Evolutionary conservation across 2,329 filamentous ascomycete genomes (phyloP).

Genomic region (Didymella exigua): DNA sequence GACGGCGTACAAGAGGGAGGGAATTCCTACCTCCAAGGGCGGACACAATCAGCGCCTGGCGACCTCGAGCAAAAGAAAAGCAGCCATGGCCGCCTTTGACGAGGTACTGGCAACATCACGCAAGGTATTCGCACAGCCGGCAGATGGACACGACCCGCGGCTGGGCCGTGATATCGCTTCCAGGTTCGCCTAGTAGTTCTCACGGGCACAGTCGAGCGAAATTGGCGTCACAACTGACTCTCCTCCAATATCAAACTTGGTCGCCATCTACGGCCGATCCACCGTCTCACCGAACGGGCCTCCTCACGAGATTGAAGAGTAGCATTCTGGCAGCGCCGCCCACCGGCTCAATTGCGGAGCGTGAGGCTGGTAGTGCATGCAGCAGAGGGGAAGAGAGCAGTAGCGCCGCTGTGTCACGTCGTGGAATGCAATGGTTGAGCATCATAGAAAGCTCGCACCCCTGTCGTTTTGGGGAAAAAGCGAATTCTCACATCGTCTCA

Average conservation of each 20-base stretch:
- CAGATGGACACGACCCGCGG: constrained; percentile 19
- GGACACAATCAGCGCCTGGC: constrained; percentile 38
- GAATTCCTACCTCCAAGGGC: constrained; percentile 36
- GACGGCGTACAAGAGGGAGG: constrained; percentile 47
- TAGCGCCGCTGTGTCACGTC: constrained; percentile 29
- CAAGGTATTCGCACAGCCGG: constrained; percentile 22
- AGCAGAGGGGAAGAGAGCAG: constrained; percentile 19
- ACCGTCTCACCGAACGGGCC: constrained; percentile 15
- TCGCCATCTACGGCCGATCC: constrained; percentile 5
- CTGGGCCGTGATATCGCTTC: constrained; percentile 19
- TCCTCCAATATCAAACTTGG: constrained; percentile 9
- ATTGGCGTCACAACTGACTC: constrained; percentile 19
- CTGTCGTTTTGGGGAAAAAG: constrained; percentile 30
- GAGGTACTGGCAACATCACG: constrained; percentile 30
- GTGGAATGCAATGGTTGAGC: constrained; percentile 30
- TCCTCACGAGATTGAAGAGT: constrained; percentile 19
- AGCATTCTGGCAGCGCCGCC: constrained; percentile 21
- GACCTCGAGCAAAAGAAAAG: constrained; percentile 44
- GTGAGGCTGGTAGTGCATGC: constrained; percentile 37
- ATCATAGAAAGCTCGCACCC: constrained; percentile 23
- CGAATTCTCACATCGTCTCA: constrained; percentile 30
- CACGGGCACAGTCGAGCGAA: constrained; percentile 18
- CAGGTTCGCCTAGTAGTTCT: constrained; percentile 26
- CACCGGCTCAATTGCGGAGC: constrained; percentile 29
- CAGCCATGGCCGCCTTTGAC: constrained; percentile 31